Conservation (phyloP, 2,329 filamentous ascomycete species). For the Claviceps cyperi region DNA sequence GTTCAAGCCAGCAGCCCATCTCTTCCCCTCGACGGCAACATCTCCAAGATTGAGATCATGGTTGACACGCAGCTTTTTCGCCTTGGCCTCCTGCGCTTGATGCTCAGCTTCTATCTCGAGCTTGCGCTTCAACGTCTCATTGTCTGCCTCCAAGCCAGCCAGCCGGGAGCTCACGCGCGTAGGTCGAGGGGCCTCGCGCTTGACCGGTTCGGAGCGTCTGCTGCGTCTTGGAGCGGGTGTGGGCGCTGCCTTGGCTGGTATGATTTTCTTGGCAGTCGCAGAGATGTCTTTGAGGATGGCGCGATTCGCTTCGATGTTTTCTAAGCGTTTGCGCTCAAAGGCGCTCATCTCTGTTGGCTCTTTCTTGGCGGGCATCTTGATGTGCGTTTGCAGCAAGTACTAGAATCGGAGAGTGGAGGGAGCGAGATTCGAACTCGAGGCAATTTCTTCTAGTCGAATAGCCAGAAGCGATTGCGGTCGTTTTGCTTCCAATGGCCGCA, state of each 20-base stretch:
- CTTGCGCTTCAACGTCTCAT: conserved; percentile 33
- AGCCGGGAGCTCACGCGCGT: conserved; percentile 45
- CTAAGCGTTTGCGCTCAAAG: conserved; percentile 71
- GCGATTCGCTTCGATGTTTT: conserved; percentile 79
- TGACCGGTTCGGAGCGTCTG: conserved; percentile 25
- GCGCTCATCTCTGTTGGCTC: conserved; percentile 49
- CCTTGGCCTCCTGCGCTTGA: conserved; percentile 26
- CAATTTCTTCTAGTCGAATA: background rate
- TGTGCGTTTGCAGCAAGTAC: background rate
- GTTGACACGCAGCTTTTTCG: conserved; percentile 42
- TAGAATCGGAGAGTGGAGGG: background rate
- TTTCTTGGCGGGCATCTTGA: conserved; percentile 30
- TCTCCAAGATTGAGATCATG: conserved; percentile 58
- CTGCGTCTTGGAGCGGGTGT: conserved; percentile 25
- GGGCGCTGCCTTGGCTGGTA: conserved; percentile 40
- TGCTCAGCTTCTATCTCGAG: conserved; percentile 33
- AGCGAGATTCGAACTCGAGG: background rate
- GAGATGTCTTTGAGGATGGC: conserved; percentile 66
- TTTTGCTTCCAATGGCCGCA: background rate
- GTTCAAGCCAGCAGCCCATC: conserved; percentile 53
- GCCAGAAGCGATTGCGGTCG: background rate
- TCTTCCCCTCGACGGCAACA: conserved; percentile 66
- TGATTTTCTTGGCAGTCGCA: conserved; percentile 52
- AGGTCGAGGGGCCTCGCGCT: conserved; percentile 31
- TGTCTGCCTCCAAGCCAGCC: conserved; percentile 37